Evolutionary conservation across 768 basidiomycete genomes (phyloP), one percentile per base, ranked within the genome.

Genomic region (Phylloporus sp.): DNA sequence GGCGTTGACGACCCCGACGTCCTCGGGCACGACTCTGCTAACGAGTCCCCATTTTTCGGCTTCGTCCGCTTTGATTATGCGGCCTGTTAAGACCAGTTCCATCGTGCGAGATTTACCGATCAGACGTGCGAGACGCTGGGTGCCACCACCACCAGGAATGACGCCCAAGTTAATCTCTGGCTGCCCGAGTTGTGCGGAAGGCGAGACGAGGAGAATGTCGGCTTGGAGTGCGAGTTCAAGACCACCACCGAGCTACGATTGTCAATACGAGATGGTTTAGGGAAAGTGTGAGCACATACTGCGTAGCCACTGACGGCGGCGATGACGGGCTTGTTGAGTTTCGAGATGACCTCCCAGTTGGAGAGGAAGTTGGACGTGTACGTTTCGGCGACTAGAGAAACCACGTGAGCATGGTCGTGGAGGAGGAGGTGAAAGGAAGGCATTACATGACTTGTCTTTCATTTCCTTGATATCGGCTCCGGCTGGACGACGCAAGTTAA

Each of bases 401-500:
- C 45, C 10, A 24, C 23, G 6, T 46, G 36, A 48, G 20, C 20
- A 46, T 9, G 38, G n/a, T 8, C 9, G 29, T n/a, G 23, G 14
- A 5, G 2, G 10, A 17, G 13, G n/a, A n/a, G 9, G 28, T 9
- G 26, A 37, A 35, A 14, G 18, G 6, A 9, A 13, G 22, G 68
- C 80, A n/a, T 61, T 59, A 92, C 91, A 96, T 49, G 82, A 72
- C 69, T 93, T 93, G 70, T 94, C 90, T 68, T 92, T 93, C 95
- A 98, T 98, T 70, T 98, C 93, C 71, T 96, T 97, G 70, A 99
- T 97, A 68, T 99, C 95, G 18, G 95, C 95, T 3, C 95, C 93
- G 58, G 93, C 93, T 92, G 45, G 36, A 55, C 15, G 35, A 35
- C 28, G 28, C n/a, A 20, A 13, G 27, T 46, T 22, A 22, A 50